Conservation (phyloP, 2,329 filamentous ascomycete genomes). For the Coniochaeta sp. region DNA sequence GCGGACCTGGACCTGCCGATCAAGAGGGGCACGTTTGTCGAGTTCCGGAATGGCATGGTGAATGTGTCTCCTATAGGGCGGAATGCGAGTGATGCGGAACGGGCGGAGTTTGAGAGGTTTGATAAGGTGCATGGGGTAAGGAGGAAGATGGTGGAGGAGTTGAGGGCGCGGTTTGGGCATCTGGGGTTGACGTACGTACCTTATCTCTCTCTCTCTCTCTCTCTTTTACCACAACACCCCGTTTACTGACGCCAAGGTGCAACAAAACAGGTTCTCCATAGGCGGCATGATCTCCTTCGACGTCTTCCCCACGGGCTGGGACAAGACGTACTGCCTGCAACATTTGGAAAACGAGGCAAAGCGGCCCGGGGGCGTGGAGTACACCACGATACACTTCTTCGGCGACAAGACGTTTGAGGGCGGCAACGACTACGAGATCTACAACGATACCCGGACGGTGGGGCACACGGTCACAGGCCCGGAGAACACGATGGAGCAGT, state of each 20-base stretch:
- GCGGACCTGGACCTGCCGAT: constrained; percentile 77
- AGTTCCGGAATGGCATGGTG: constrained; percentile 90
- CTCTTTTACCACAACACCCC: not conserved
- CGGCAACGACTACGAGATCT: constrained; percentile 96
- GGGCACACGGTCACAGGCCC: constrained; percentile 80
- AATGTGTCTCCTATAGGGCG: constrained; percentile 79
- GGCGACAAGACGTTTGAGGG: constrained; percentile 90
- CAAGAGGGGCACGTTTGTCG: constrained; percentile 79
- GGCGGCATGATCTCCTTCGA: constrained; percentile 98
- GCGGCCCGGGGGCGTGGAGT: constrained; percentile 63
- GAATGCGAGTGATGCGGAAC: constrained; percentile 75
- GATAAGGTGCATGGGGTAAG: constrained; percentile 74
- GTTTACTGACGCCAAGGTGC: not conserved
- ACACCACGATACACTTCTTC: constrained; percentile 93
- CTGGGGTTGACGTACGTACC: constrained; percentile 70
- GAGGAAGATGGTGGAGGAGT: constrained; percentile 64
- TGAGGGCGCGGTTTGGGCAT: constrained; percentile 77
- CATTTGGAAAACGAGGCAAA: constrained; percentile 78
- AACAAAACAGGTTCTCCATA: constrained; percentile 66
- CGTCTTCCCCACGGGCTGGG: constrained; percentile 94
- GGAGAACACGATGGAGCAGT: constrained; percentile 70
- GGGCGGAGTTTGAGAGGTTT: constrained; percentile 73
- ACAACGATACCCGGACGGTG: constrained; percentile 68
- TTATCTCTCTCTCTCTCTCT: constrained; percentile 2
- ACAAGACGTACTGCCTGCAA: constrained; percentile 93